Evolutionary conservation across 2,329 filamentous ascomycete genomes (phyloP).

Genomic region (Exserohilum turcica): DNA sequence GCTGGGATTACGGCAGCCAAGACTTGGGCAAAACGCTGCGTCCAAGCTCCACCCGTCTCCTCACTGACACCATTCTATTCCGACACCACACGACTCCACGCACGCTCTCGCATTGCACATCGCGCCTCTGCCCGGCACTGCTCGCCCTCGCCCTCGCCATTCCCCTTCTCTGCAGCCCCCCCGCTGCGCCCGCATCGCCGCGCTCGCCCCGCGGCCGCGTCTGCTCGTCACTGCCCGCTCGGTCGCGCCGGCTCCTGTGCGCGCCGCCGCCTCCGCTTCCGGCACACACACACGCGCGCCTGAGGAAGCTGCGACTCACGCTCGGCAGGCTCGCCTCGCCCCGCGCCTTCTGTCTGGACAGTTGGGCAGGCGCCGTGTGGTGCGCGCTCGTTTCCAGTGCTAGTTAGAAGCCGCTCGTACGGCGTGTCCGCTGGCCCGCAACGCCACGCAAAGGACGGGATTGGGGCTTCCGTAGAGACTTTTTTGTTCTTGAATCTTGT

Average conservation of each 20-base stretch:
- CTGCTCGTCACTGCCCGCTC: constrained; percentile 2
- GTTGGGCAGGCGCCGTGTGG: constrained; percentile 20
- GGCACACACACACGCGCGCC: constrained; percentile 24
- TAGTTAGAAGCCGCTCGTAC: constrained; percentile 35
- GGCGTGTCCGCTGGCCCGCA: constrained; percentile 27
- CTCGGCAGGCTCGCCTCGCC: constrained; percentile 25
- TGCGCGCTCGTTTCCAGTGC: constrained; percentile 24
- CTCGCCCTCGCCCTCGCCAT: no score
- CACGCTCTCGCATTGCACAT: no score
- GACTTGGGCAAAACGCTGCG: constrained; percentile 27
- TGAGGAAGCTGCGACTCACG: constrained; percentile 29
- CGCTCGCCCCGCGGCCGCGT: constrained; percentile 12
- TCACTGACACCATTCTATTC: constrained; percentile 30
- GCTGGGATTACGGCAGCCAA: constrained; percentile 20
- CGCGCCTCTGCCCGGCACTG: constrained; percentile 21
- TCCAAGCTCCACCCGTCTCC: constrained; percentile 35
- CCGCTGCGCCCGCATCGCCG: constrained; percentile 13
- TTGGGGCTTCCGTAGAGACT: constrained; percentile 42
- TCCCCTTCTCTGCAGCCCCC: constrained; percentile 19
- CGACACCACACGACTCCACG: constrained; percentile 40
- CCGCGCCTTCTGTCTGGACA: constrained; percentile 24
- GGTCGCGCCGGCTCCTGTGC: constrained; percentile 18
- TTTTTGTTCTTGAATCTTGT: constrained; percentile 42
- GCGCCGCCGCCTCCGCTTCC: constrained; percentile 22
- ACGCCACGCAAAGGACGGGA: constrained; percentile 24